Percentiles rank a stretch among this genome's conserved stretches.
Evolutionary conservation across 2,329 filamentous ascomycete genomes (phyloP).

Genomic region (Cladophialophora immunda): DNA sequence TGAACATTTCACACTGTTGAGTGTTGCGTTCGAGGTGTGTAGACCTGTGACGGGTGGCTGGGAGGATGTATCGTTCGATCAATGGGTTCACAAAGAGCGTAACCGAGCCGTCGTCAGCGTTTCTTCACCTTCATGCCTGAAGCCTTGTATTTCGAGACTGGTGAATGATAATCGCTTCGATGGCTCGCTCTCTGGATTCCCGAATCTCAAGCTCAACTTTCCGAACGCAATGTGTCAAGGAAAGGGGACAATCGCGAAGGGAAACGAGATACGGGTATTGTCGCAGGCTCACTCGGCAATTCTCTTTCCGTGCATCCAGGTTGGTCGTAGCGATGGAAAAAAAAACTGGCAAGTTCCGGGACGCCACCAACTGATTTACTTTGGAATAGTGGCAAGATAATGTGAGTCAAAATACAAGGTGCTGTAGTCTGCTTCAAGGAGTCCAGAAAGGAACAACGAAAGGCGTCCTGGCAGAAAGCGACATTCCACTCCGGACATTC

Average conservation of each 20-base stretch:
- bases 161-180: background rate
- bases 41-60: background rate
- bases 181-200: background rate
- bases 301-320: background rate
- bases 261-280: background rate
- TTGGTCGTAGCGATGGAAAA: background rate
- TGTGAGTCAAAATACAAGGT: too few relatives aligned
- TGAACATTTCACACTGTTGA: background rate
- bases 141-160: background rate
- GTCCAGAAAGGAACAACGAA: too few relatives aligned
- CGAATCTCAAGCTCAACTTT: background rate
- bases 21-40: background rate
- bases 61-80: background rate
- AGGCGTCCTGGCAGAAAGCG: too few relatives aligned
- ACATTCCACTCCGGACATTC: too few relatives aligned
- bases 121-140: background rate
- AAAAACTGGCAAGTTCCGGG: background rate
- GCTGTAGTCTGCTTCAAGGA: too few relatives aligned
- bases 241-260: background rate
- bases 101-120: background rate
- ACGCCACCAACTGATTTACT: too few relatives aligned
- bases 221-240: background rate
- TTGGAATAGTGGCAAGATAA: too few relatives aligned
- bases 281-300: background rate
- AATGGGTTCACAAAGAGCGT: background rate